Evolutionary conservation across 768 basidiomycete genomes (phyloP).

Genomic region (Leccinum truebloodii): DNA sequence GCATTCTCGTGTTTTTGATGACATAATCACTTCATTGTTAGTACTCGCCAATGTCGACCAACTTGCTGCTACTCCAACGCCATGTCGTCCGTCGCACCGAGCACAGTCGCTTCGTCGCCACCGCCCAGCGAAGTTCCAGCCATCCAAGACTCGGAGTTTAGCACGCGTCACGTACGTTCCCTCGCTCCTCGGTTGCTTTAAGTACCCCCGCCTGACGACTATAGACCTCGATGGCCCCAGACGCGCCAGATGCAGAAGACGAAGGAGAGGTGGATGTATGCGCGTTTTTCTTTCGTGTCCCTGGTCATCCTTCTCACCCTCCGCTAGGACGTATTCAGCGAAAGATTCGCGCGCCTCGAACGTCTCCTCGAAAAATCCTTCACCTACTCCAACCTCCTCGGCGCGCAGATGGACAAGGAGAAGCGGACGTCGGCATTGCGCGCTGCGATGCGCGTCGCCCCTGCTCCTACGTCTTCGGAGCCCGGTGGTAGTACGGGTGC

Average conservation of each 20-base stretch:
- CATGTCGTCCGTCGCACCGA: constrained; percentile 25
- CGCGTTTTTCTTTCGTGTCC: constrained; percentile 8
- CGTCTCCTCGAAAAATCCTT: constrained; percentile 75
- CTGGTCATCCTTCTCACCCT: background rate
- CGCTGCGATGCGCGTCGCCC: constrained; percentile 28
- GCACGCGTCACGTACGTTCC: constrained; percentile 23
- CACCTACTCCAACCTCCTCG: constrained; percentile 70
- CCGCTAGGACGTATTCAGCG: constrained; percentile 45
- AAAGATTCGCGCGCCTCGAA: constrained; percentile 54
- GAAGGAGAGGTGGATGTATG: background rate
- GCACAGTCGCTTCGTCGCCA: constrained; percentile 31
- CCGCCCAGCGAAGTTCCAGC: constrained; percentile 17
- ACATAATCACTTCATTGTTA: constrained; percentile 22
- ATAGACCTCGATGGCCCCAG: constrained; percentile 18
- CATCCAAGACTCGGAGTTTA: constrained; percentile 2
- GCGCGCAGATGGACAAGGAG: constrained; percentile 71
- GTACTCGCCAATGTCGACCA: constrained; percentile 20
- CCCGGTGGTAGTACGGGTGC: background rate
- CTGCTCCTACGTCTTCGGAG: background rate
- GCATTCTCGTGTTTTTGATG: constrained; percentile 29
- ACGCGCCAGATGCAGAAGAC: constrained; percentile 15
- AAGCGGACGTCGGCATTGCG: constrained; percentile 35
- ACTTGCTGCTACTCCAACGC: constrained; percentile 11
- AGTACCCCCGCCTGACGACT: background rate
- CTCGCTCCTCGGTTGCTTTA: background rate